Conservation (phyloP, 352 stramenopile genomes). For the Elongisporangium undulatum region DNA sequence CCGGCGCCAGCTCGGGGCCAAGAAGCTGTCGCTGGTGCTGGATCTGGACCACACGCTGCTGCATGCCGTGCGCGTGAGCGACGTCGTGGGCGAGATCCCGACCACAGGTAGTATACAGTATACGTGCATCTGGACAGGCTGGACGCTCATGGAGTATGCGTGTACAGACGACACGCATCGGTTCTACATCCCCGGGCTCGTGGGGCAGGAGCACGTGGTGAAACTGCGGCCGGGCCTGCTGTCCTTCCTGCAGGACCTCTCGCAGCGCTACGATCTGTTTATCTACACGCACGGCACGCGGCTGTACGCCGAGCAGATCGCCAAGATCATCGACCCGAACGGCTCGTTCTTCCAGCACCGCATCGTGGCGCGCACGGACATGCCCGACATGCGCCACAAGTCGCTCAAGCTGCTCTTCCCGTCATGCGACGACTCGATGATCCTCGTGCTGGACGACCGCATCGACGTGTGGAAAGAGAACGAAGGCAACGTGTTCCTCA, state of each 20-base stretch:
- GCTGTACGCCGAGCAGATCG: slow-evolving; percentile 93
- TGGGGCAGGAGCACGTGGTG: slow-evolving; percentile 85
- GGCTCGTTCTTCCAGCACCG: slow-evolving; percentile 80
- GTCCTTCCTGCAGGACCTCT: slow-evolving; percentile 85
- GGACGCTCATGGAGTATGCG: background rate
- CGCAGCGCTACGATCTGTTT: slow-evolving; percentile 88
- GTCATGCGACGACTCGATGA: slow-evolving; percentile 86
- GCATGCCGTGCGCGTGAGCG: slow-evolving; percentile 86
- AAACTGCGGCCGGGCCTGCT: slow-evolving; percentile 91
- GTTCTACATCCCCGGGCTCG: slow-evolving; percentile 72
- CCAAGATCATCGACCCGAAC: slow-evolving; percentile 88
- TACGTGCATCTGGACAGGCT: background rate
- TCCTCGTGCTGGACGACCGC: slow-evolving; percentile 79
- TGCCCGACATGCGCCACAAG: slow-evolving; percentile 83
- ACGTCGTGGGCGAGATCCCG: slow-evolving; percentile 54
- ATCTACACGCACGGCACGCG: slow-evolving; percentile 95
- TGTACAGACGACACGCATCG: slow-evolving; percentile 70
- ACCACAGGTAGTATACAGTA: slow-evolving; percentile 32
- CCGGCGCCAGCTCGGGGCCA: slow-evolving; percentile 75
- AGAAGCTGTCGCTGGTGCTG: slow-evolving; percentile 94
- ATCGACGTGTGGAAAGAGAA: slow-evolving; percentile 89
- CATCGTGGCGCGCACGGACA: slow-evolving; percentile 86
- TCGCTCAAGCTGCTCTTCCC: slow-evolving; percentile 85
- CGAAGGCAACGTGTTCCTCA: slow-evolving; percentile 82
- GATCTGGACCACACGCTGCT: slow-evolving; percentile 98